Evolutionary conservation across 1,284 basidiomycete species (phyloP).

Genomic region (Athelia psychrophila): DNA sequence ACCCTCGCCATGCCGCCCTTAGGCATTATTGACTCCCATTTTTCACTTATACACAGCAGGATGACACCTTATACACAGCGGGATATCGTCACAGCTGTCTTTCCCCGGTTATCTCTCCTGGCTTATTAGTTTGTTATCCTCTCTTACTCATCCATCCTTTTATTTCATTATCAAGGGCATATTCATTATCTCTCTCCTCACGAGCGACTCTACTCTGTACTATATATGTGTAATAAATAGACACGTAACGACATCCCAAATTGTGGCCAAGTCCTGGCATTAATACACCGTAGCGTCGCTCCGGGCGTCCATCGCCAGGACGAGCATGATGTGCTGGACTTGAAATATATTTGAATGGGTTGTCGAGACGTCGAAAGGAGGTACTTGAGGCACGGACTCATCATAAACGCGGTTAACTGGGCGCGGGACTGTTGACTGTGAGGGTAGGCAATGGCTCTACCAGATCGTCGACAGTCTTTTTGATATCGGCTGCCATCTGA

Average conservation of each 20-base stretch:
- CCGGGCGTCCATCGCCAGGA: too few relatives aligned
- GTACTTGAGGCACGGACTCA: too few relatives aligned
- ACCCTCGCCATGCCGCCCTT: constrained; percentile 6
- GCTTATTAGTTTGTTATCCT: background rate
- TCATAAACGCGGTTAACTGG: constrained; percentile 1
- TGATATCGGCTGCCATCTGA: constrained; percentile 65
- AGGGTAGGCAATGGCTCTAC: constrained; percentile 40
- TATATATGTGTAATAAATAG: too few relatives aligned
- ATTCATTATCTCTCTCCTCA: too few relatives aligned
- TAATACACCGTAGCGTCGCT: background rate
- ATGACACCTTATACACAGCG: constrained; percentile 10
- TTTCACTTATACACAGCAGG: too few relatives aligned
- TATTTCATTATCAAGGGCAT: too few relatives aligned
- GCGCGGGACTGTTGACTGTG: constrained; percentile 6
- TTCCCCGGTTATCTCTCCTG: constrained; percentile 7
- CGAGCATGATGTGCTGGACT: too few relatives aligned
- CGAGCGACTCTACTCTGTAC: too few relatives aligned
- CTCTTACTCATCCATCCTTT: background rate
- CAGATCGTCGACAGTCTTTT: constrained; percentile 72
- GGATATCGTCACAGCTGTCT: constrained; percentile 1
- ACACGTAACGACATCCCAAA: too few relatives aligned
- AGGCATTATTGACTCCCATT: background rate
- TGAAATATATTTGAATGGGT: too few relatives aligned
- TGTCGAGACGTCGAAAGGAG: too few relatives aligned
- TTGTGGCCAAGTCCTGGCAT: too few relatives aligned